Conservation (phyloP, 306 rosid genomes). For the Ziziphus jujuba region DNA sequence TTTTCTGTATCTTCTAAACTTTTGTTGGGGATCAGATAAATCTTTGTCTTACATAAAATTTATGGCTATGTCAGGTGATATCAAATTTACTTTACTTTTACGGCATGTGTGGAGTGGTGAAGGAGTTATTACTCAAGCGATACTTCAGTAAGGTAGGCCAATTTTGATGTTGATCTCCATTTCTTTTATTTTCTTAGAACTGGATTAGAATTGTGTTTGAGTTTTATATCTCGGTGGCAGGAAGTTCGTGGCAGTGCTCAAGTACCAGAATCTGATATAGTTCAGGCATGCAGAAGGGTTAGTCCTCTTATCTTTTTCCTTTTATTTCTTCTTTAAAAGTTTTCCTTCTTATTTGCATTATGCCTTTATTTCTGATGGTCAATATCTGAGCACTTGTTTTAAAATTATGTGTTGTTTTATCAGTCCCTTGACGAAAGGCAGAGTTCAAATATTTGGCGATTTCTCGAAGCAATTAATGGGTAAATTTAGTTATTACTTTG, state of each 20-base stretch:
- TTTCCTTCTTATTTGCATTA: background rate
- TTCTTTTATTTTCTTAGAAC: slow-evolving; percentile 9
- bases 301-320: slow-evolving; percentile 31
- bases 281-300: slow-evolving; percentile 90
- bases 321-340: too few relatives aligned
- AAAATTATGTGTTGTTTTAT: slow-evolving; percentile 19
- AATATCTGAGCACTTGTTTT: slow-evolving; percentile 29
- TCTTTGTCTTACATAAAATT: slow-evolving; percentile 16
- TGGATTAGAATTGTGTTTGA: slow-evolving; percentile 22
- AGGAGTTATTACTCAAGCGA: slow-evolving; percentile 81
- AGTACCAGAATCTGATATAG: slow-evolving; percentile 70
- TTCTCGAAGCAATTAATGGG: slow-evolving; percentile 94
- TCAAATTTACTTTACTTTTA: slow-evolving; percentile 81
- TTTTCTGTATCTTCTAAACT: slow-evolving; percentile 24
- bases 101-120: slow-evolving; percentile 93
- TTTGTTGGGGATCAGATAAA: slow-evolving; percentile 15
- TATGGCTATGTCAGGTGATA: slow-evolving; percentile 57
- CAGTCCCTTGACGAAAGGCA: slow-evolving; percentile 87
- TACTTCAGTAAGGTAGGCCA: slow-evolving; percentile 86
- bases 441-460: slow-evolving; percentile 83
- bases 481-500: slow-evolving; percentile 28
- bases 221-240: slow-evolving; percentile 44
- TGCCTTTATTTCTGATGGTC: slow-evolving; percentile 2
- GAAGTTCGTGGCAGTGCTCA: slow-evolving; percentile 73
- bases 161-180: slow-evolving; percentile 19